Evolutionary conservation across 2,329 filamentous ascomycete genomes (phyloP).

Genomic region (Lasiodiplodia hormozganensis): DNA sequence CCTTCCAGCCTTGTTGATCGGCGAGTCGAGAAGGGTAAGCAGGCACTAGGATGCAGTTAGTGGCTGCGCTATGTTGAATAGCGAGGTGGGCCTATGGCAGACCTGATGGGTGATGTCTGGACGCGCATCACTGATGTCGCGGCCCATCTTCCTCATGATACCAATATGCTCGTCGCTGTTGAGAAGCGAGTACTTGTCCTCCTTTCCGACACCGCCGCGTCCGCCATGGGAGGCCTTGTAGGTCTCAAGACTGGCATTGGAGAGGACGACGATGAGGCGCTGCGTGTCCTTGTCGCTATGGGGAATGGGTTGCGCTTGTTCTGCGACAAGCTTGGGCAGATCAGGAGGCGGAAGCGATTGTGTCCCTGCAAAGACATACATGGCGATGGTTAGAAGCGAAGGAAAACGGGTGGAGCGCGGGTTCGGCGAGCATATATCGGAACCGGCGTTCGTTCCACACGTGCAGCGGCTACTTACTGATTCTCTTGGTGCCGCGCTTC

Average conservation of each 20-base stretch:
- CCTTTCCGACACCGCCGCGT: slow-evolving; percentile 70
- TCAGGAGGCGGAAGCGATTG: slow-evolving; percentile 93
- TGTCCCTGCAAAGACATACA: slow-evolving; percentile 56
- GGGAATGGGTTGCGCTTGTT: slow-evolving; percentile 86
- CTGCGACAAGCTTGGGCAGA: slow-evolving; percentile 89
- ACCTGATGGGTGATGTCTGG: slow-evolving; percentile 99
- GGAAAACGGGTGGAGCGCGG: neutral
- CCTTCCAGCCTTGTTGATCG: slow-evolving; percentile 97
- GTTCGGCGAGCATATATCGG: neutral
- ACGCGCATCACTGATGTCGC: slow-evolving; percentile 96
- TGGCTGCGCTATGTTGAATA: slow-evolving; percentile 33
- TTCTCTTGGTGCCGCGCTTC: slow-evolving; percentile 29
- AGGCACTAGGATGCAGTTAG: slow-evolving; percentile 72
- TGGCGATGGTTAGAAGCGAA: slow-evolving; percentile 19
- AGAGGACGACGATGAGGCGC: slow-evolving; percentile 92
- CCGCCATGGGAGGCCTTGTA: slow-evolving; percentile 86
- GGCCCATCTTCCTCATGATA: slow-evolving; percentile 99
- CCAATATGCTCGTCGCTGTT: slow-evolving; percentile 99
- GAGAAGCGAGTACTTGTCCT: slow-evolving; percentile 96
- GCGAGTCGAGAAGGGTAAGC: slow-evolving; percentile 94
- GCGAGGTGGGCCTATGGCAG: slow-evolving; percentile 41
- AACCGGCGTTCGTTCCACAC: neutral
- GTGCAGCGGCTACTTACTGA: slow-evolving; percentile 26
- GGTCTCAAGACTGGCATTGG: slow-evolving; percentile 96
- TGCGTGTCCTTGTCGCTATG: slow-evolving; percentile 88